Evolutionary conservation across 768 basidiomycete species (phyloP), one percentile per base, ranked within the genome.

Genomic region (Suillus fuscotomentosus): DNA sequence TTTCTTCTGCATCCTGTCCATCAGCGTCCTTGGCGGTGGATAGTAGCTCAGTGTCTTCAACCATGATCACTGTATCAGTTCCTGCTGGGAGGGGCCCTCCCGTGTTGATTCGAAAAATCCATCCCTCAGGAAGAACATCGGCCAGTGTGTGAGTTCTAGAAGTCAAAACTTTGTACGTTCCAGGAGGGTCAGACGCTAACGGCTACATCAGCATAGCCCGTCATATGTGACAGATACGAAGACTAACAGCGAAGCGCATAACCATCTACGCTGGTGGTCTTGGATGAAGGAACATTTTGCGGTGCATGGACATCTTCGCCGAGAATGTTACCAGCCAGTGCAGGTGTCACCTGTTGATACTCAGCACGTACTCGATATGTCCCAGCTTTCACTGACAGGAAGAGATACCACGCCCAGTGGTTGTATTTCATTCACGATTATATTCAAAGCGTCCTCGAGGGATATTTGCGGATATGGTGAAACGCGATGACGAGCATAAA

Each of bases 251-350:
- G 80, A 1, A 95, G 75, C 5, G 94, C 94, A 71, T 97, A 97
- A 0, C 94, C 94, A 73, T 96, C 94, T 13, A 94, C 93, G 68
- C 87, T 95, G 6, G 94, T 94, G 1, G 91, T 92, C 20, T 79
- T 73, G 2, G 83, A 83, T 4, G 74, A 72, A 3, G 94, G 94
- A 0, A 91, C 83, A 69, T 91, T 79, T 39, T 83, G 80, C 1
- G 85, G 78, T 5, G 92, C 88, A 65, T 81, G 77, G 4, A 95
- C 86, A 63, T 92, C 87, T 72, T 93, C 88, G 0, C 92, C 91
- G 1, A 95, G 81, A 27, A 94, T 81, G 66, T 88, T 81, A 0
- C 91, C 93, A 31, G 81, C 76, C n/a, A 97, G 78, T 1, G 72
- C 68, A 5, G 82, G 70, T 11, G 82, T 81, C 3, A 95, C 90